A percentile compares a stretch with the other conserved stretches of the same genome.
These are phyloP conservation scores for Fraxinus quadrangulata DNA, from an alignment of 257 asterid genomes.

Conservation along the genomic window DNA sequence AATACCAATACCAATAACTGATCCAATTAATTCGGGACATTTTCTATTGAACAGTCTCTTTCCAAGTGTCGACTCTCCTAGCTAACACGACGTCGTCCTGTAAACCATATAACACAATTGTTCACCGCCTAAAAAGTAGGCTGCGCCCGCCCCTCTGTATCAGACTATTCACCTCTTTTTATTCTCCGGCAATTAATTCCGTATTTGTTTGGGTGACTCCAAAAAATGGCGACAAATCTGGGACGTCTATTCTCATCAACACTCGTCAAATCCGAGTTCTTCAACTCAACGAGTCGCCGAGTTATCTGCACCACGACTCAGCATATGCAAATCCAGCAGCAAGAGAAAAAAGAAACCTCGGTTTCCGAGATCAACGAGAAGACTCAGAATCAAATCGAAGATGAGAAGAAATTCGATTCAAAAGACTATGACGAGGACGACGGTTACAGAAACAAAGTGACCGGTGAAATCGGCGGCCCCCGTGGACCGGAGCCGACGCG, in stretches of 20 bases:
- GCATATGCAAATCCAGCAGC: conserved; percentile 37
- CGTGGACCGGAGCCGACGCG: conserved; percentile 94
- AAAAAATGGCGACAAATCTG: conserved; percentile 55
- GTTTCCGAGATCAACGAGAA: conserved; percentile 31
- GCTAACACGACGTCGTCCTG: too few species aligned
- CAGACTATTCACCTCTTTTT: neutral
- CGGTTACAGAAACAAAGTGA: conserved; percentile 41
- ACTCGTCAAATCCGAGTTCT: conserved; percentile 34
- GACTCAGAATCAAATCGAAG: conserved; percentile 27
- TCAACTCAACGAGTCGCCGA: conserved; percentile 39
- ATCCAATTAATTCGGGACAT: too few species aligned
- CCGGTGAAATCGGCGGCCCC: conserved; percentile 85
- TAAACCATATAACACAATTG: too few species aligned
- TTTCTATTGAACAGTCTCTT: too few species aligned
- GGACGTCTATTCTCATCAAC: conserved; percentile 40
- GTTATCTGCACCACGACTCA: conserved; percentile 51
- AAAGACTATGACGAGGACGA: conserved; percentile 24
- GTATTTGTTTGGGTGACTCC: neutral
- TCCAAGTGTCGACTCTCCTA: too few species aligned
- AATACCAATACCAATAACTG: too few species aligned
- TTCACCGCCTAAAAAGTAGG: too few species aligned
- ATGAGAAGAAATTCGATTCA: conserved; percentile 23
- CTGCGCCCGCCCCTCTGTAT: neutral
- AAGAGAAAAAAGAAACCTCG: conserved; percentile 30
- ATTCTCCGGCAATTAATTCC: neutral